phyloP scores from a whole-genome alignment of 352 stramenopile species.

The Pythium phragmiticola region DNA sequence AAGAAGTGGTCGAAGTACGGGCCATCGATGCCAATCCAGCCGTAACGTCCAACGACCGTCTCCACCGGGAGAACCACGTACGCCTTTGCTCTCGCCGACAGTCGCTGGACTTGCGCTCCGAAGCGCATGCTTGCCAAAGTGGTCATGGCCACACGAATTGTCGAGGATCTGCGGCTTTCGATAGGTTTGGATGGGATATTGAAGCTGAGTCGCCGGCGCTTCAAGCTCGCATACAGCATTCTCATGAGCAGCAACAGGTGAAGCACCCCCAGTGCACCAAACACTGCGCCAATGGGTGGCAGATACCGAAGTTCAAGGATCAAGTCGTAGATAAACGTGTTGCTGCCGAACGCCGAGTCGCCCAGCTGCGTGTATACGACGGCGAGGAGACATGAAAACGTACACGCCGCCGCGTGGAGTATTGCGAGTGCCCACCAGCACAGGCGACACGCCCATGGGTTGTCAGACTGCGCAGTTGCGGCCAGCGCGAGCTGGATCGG shows the following conservation, averaged over 20 bases:
- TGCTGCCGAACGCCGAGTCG: not conserved
- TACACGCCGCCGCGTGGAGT: not conserved
- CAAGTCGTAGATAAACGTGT: constrained; percentile 2
- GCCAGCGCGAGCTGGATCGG: not conserved
- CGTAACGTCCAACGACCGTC: not conserved
- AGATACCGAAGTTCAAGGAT: not conserved
- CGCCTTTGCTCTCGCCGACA: not conserved
- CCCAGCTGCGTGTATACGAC: constrained; percentile 1
- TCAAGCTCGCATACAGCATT: not conserved
- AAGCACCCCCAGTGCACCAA: not conserved
- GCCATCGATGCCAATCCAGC: not conserved
- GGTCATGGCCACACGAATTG: not conserved
- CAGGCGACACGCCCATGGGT: not conserved
- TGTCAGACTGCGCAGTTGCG: not conserved
- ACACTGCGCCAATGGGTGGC: not conserved
- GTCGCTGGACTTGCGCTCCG: too few species aligned
- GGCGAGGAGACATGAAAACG: not conserved
- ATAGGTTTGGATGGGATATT: not conserved
- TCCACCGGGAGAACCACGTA: not conserved
- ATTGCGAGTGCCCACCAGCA: not conserved
- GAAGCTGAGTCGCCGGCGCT: not conserved
- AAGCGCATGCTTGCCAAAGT: not conserved
- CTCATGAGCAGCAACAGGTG: not conserved
- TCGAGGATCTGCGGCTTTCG: not conserved
- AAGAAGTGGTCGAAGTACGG: constrained; percentile 3